phyloP scores from a whole-genome alignment of 2,329 filamentous ascomycete species.

The Canariomyces notabilis region DNA sequence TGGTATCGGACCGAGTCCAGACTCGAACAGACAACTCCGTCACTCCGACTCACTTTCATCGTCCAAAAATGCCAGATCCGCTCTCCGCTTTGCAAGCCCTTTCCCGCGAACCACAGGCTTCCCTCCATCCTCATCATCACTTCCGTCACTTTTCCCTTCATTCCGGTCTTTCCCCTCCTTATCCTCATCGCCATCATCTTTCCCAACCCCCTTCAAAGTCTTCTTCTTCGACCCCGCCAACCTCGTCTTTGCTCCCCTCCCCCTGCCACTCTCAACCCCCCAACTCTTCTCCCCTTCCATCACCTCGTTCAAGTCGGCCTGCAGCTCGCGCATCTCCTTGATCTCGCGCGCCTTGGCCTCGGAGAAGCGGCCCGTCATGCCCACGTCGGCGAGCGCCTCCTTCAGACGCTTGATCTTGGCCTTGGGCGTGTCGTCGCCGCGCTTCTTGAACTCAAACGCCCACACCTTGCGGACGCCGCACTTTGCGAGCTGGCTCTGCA shows the following conservation, averaged over 20 bases:
- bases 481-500: constrained; percentile 81
- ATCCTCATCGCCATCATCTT: constrained; percentile 31
- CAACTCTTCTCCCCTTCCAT: constrained; percentile 75
- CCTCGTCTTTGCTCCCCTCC: constrained; percentile 40
- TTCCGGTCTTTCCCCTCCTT: constrained; percentile 37
- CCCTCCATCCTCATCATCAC: constrained; percentile 23
- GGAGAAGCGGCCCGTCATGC: constrained; percentile 87
- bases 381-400: constrained; percentile 70
- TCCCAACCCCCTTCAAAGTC: constrained; percentile 19
- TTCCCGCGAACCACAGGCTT: constrained; percentile 28
- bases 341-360: constrained; percentile 79
- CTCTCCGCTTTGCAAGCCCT: constrained; percentile 42
- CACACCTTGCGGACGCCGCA: constrained; percentile 92
- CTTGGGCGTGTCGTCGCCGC: constrained; percentile 57
- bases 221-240: constrained; percentile 33
- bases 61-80: constrained; percentile 61
- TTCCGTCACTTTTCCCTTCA: constrained; percentile 20
- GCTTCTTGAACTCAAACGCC: constrained; percentile 75
- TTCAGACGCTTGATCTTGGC: constrained; percentile 81
- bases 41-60: constrained; percentile 63
- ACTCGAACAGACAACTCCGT: constrained; percentile 21
- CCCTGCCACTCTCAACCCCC: constrained; percentile 49
- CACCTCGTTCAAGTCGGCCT: constrained; percentile 78
- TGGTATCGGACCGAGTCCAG: neutral
- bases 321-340: constrained; percentile 78